Evolutionary conservation across 371 early-diverging fungal species (phyloP), one percentile per base, ranked within the genome.

Genomic region (Nosema muscidifuracis): DNA sequence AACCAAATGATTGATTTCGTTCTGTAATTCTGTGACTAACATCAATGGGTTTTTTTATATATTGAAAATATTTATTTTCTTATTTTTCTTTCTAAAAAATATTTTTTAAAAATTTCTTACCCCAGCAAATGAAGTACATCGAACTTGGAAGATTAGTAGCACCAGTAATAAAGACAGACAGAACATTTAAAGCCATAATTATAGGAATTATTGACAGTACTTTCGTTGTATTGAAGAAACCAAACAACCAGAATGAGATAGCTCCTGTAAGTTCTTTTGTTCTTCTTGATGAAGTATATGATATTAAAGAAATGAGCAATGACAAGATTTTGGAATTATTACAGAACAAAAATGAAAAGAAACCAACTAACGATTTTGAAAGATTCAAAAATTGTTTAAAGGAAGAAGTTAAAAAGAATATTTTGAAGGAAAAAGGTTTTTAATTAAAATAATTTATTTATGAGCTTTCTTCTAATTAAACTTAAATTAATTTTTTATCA

Each of bases 151-250:
- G 78, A 50, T 38, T 70, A 12, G 74, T 72, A 9, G 24, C 67
- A 13, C 60, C 58, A 18, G 50, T 47, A 43, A 22, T 50, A 12
- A 62, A 70, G 18, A 58, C 63, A 24, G 42, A 40, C 13, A 70
- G 78, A 53, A 24, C 67, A n/a, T 24, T 42, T 26, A 61, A 60
- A 42, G 67, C 50, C 12, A 67, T 75, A 18, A 72, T 78, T 24
- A 75, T 67, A 20, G 75, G 73, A 0, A 74, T 78, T 28, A 69
- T 63, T 18, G 75, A 75, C 40, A 55, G 30, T 30, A 78, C 40
- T 0, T 71, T 74, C 60, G 73, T 78, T 12, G 69, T 78, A 16
- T 12, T 75, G 12, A 53, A 63, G 38, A 70, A 71, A 36, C 57
- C 65, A 34, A 67, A 67, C 57, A 67, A 57, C 16, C 60, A 22